Evolutionary conservation across 257 asterid genomes (phyloP).

Genomic region (Nicotiana sylvestris): DNA sequence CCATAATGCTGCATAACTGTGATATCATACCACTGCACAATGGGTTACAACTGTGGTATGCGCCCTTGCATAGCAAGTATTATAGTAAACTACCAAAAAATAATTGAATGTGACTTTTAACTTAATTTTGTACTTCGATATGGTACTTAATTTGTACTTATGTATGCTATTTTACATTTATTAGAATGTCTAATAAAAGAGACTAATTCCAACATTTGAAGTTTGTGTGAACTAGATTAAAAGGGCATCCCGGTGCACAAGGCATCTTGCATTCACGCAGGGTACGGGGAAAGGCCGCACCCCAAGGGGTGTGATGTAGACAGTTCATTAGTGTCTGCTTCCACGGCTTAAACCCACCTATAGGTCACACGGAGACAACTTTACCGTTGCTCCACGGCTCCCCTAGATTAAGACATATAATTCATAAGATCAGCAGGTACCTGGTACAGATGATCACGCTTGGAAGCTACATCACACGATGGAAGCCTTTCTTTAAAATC

Average conservation of each 20-base stretch:
- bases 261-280: too few species aligned
- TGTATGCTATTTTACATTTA: not conserved
- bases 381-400: too few species aligned
- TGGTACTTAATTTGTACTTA: not conserved
- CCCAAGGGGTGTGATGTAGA: too few species aligned
- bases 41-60: not conserved
- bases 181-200: not conserved
- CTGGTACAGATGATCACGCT: conserved; percentile 90
- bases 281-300: too few species aligned
- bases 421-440: conserved; percentile 19
- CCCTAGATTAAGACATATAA: not conserved
- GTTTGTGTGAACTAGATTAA: not conserved
- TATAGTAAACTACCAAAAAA: not conserved
- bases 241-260: too few species aligned
- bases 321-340: too few species aligned
- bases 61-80: not conserved
- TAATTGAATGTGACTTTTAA: not conserved
- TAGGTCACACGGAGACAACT: too few species aligned
- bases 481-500: conserved; percentile 54
- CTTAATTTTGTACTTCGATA: not conserved
- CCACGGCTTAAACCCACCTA: too few species aligned
- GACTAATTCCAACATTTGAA: not conserved
- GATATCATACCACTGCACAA: not conserved
- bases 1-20: not conserved
- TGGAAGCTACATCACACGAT: conserved; percentile 69